Conservation (phyloP, 1,139 yeast genomes). For the Pneumocystis carinii region DNA sequence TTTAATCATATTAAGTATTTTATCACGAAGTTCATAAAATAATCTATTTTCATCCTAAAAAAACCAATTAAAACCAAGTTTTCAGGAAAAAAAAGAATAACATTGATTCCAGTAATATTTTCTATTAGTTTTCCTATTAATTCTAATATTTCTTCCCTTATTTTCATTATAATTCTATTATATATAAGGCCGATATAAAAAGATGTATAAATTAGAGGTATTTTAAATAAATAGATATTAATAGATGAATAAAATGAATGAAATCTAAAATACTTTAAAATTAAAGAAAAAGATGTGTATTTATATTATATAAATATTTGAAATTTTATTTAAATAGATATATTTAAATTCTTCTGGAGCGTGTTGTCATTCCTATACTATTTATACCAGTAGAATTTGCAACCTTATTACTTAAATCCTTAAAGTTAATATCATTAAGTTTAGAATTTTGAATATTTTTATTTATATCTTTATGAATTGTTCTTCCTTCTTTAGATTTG, state of each 20-base stretch:
- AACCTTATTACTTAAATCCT: background rate
- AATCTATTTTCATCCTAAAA: background rate
- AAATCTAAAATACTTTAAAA: background rate
- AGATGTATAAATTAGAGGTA: background rate
- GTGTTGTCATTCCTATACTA: background rate
- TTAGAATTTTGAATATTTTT: background rate
- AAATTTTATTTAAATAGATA: background rate
- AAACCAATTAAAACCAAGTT: background rate
- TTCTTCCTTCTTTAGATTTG: background rate
- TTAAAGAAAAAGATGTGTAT: background rate
- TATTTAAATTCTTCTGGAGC: background rate
- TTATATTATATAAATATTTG: no score
- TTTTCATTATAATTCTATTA: background rate
- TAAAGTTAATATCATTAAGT: background rate
- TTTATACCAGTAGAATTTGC: background rate
- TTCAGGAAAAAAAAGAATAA: background rate
- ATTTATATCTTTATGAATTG: background rate
- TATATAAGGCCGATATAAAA: background rate
- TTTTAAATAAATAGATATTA: background rate
- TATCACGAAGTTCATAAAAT: background rate
- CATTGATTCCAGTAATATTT: background rate
- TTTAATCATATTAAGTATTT: background rate
- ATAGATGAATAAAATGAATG: background rate
- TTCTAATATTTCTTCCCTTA: background rate
- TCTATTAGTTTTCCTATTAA: background rate